phyloP scores from a whole-genome alignment of 192 early-diverging fungal genomes.

The Mortierella claussenii region DNA sequence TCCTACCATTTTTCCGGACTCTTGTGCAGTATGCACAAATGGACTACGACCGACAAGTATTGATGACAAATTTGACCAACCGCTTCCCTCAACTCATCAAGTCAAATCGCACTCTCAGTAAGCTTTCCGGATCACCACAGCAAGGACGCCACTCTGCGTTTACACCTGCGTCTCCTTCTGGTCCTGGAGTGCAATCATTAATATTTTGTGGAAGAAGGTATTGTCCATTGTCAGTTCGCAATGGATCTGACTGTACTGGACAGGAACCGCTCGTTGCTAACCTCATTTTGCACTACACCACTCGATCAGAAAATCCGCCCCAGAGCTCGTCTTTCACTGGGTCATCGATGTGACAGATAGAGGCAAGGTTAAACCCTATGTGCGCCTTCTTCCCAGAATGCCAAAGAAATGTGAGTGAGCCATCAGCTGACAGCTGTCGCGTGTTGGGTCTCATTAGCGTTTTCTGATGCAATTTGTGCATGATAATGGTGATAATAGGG shows the following conservation, averaged over 20 bases:
- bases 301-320: conserved; percentile 25
- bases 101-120: conserved; percentile 11
- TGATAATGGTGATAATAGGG: conserved; percentile 21
- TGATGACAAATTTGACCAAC: conserved; percentile 25
- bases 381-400: conserved; percentile 39
- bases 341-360: conserved; percentile 16
- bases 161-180: neutral
- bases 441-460: neutral
- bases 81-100: conserved; percentile 43
- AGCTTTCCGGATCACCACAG: neutral
- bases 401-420: conserved; percentile 33
- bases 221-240: too few relatives aligned
- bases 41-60: conserved; percentile 27
- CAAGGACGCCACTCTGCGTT: too few relatives aligned
- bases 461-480: too few relatives aligned
- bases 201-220: conserved; percentile 30
- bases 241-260: too few relatives aligned
- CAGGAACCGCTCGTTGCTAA: too few relatives aligned
- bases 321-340: conserved; percentile 44
- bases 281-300: too few relatives aligned
- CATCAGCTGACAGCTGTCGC: neutral
- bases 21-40: conserved; percentile 39
- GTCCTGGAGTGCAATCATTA: conserved; percentile 35
- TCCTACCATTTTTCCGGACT: conserved; percentile 32
- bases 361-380: conserved; percentile 23